Evolutionary conservation across 2,329 filamentous ascomycete genomes (phyloP), one percentile per base, ranked within the genome.

Genomic region (Macroventuria anomochaeta): DNA sequence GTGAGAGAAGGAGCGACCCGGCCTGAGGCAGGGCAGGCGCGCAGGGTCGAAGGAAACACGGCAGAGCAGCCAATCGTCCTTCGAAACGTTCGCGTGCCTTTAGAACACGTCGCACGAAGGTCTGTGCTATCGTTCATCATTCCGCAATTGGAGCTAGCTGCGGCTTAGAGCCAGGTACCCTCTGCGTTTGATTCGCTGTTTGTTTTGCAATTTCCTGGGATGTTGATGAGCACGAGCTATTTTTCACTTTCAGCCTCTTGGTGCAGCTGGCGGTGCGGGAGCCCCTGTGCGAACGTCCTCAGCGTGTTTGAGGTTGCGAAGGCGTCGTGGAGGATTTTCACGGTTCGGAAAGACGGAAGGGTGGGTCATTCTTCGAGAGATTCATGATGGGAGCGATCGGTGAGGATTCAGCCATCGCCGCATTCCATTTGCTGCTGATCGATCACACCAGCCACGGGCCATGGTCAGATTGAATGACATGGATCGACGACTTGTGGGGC

Each of bases 171-270:
- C 50, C 69, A 73, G 70, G 70, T 60, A 70, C 70, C 10, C 11
- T 18, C n/a, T 5, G 3, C n/a, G 18, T 28, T 20, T 64, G 51
- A 71, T 70, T 71, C 66, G 68, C 46, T 47, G 53, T 40, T 20
- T 33, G 54, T 62, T n/a, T 68, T 67, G 46, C 55, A 68, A 67
- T 66, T 62, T 68, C 61, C 64, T 57, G 63, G 51, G 53, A 43
- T 44, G 56, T 52, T 61, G 56, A 61, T 62, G 57, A 55, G 56
- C 61, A 53, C 57, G 46, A 58, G 62, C 67, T 67, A 63, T 63
- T 63, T 58, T 59, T 44, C 42, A 40, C 47, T 49, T 47, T 48
- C 53, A 53, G 49, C 52, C 55, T 57, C 56, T 55, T 52, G 52
- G 50, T 42, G 50, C 53, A 42, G 32, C 48, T 54, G 48, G 59